Evolutionary conservation across 1,139 yeast genomes (phyloP).

Genomic region (Kurtzmaniella quercitrusa): DNA sequence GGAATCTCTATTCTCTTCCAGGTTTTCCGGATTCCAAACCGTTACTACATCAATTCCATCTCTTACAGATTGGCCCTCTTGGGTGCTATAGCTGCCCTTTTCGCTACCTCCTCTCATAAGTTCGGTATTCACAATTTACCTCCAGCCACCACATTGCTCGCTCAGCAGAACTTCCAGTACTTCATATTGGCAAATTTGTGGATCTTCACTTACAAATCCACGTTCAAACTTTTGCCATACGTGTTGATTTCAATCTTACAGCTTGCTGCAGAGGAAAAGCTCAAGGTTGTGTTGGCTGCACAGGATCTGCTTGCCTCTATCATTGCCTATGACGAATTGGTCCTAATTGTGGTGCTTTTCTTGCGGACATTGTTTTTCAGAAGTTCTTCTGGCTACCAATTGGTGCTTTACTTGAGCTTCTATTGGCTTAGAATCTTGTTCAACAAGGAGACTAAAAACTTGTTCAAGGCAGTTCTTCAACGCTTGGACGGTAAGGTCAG

Average conservation of each 20-base stretch:
- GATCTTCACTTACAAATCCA: constrained; percentile 60
- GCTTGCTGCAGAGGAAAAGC: constrained; percentile 36
- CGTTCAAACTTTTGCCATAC: constrained; percentile 63
- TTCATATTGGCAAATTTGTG: constrained; percentile 51
- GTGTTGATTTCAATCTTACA: constrained; percentile 56
- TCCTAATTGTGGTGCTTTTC: constrained; percentile 47
- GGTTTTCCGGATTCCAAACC: constrained; percentile 39
- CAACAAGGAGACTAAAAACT: constrained; percentile 44
- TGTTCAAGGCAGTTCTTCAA: constrained; percentile 36
- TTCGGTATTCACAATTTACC: constrained; percentile 54
- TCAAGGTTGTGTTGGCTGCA: constrained; percentile 36
- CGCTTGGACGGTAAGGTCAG: constrained; percentile 40
- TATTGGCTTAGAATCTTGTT: constrained; percentile 68
- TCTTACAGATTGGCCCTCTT: constrained; percentile 51
- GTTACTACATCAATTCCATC: constrained; percentile 40
- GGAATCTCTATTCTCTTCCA: constrained; percentile 45
- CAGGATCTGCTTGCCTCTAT: constrained; percentile 40
- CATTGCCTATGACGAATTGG: constrained; percentile 59
- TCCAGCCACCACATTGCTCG: constrained; percentile 50
- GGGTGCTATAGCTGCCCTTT: constrained; percentile 54
- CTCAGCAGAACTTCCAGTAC: constrained; percentile 69
- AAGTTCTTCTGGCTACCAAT: constrained; percentile 65
- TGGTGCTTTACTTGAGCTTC: constrained; percentile 51
- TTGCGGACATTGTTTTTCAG: constrained; percentile 59
- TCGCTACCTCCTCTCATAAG: constrained; percentile 52